Conservation (phyloP, 306 rosid genomes). For the Urtica urens region DNA sequence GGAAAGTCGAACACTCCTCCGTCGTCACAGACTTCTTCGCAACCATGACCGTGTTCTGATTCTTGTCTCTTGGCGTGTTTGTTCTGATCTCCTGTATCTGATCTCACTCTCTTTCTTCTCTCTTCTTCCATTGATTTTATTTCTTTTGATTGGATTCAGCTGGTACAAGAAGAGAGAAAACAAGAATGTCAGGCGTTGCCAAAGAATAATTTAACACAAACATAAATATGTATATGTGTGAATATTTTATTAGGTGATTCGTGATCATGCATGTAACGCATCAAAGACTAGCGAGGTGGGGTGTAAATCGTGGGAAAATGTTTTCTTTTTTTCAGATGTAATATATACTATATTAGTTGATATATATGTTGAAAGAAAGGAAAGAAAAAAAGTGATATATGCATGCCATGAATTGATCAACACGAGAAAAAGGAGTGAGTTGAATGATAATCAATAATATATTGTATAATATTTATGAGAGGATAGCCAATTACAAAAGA, state of each 20-base stretch:
- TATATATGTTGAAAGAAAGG: slow-evolving; percentile 6
- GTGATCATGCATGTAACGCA: not conserved
- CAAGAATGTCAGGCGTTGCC: not conserved
- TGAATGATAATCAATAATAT: too few species aligned
- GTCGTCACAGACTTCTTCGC: slow-evolving; percentile 21
- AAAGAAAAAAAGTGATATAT: too few species aligned
- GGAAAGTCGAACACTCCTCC: slow-evolving; percentile 88
- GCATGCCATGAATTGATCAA: too few species aligned
- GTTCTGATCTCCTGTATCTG: slow-evolving; percentile 11
- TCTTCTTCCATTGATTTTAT: slow-evolving; percentile 24
- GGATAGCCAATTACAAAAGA: too few species aligned
- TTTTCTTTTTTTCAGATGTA: too few species aligned
- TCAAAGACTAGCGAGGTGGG: too few species aligned
- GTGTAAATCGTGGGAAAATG: too few species aligned
- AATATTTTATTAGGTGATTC: too few species aligned
- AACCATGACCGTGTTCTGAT: not conserved
- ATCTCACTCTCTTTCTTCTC: slow-evolving; percentile 3
- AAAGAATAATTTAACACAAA: not conserved
- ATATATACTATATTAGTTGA: too few species aligned
- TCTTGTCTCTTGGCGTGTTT: slow-evolving; percentile 33
- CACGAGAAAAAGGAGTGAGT: too few species aligned
- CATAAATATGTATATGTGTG: too few species aligned
- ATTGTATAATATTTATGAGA: too few species aligned
- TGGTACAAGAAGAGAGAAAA: not conserved
- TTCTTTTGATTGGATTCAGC: slow-evolving; percentile 31